Evolutionary conservation across 495 filamentous ascomycete genomes (phyloP), one percentile per base, ranked within the genome.

Genomic region (Penicillium goetzii): DNA sequence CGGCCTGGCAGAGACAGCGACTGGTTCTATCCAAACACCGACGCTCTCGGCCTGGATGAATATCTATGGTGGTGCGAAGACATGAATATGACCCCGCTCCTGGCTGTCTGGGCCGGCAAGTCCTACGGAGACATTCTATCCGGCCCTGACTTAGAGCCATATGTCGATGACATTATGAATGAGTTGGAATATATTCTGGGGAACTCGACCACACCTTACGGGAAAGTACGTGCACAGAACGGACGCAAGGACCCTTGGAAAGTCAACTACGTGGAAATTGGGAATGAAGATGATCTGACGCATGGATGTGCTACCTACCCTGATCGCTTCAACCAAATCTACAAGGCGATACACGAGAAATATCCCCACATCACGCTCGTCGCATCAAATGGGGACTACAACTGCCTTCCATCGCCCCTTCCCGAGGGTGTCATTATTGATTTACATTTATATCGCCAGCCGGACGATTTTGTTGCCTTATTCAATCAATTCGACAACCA

Each of bases 21-120:
- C 43, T 91, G 89, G 89, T 73, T 72, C 26, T 89, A 89, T 60
- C 75, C 83, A 25, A 83, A 87, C 41, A 87, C 84, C 7, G 82
- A 89, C 59, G 88, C 87, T 1, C 70, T 90, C 9, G 89, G 88
- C 58, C 72, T 83, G 7, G 72, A 78, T 49, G 89, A 90, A 66
- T 90, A 89, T 69, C 78, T 90, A 43, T 76, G 86, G 68, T 90
- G 87, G 84, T 84, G 82, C 38, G 84, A 89, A 64, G 88, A 90
- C 60, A 80, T 89, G 71, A 75, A 76, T 21, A 78, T 88, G 67
- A 82, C 83, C 34, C 78, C 85, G 2, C 75, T 88, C 6, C 74
- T 88, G 15, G 84, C 72, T 10, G 79, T 91, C 19, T 90, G 82
- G 72, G 76, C 80, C 49, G 88, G 88, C n/a, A 85, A 89, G 61